Evolutionary conservation across 108 stramenopile genomes (phyloP).

Genomic region (Pseudonitzschia delicatissima): DNA sequence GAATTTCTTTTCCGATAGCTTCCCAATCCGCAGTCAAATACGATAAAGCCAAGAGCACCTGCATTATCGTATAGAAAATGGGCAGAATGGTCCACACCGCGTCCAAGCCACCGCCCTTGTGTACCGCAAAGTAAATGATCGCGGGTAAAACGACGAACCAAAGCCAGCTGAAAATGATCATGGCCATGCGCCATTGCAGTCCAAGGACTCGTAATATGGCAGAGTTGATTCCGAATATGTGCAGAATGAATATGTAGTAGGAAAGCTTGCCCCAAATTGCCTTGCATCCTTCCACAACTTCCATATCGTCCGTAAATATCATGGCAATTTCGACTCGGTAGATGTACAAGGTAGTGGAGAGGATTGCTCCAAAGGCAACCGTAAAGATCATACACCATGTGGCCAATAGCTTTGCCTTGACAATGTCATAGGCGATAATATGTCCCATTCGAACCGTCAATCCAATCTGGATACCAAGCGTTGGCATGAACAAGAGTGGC

Average conservation of each 20-base stretch:
- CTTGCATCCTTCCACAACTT: slow-evolving; percentile 30
- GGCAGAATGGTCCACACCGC: slow-evolving; percentile 39
- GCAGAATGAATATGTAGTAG: slow-evolving; percentile 35
- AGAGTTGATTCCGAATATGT: slow-evolving; percentile 39
- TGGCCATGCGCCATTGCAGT: slow-evolving; percentile 51
- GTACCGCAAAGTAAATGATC: slow-evolving; percentile 22
- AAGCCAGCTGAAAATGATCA: slow-evolving; percentile 25
- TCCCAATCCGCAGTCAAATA: slow-evolving; percentile 44
- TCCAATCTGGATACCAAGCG: slow-evolving; percentile 45
- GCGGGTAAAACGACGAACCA: slow-evolving; percentile 34
- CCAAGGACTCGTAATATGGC: slow-evolving; percentile 45
- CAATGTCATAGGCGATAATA: slow-evolving; percentile 28
- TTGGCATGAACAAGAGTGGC: slow-evolving; percentile 50
- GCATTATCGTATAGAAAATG: slow-evolving; percentile 33
- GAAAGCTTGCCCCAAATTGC: slow-evolving; percentile 44
- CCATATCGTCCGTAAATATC: slow-evolving; percentile 40
- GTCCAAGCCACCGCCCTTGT: slow-evolving; percentile 28
- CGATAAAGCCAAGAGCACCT: slow-evolving; percentile 23
- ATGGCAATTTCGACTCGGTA: slow-evolving; percentile 28
- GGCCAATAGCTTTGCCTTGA: slow-evolving; percentile 39
- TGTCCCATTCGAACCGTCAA: slow-evolving; percentile 57
- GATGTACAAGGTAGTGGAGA: slow-evolving; percentile 16
- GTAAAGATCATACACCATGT: slow-evolving; percentile 29
- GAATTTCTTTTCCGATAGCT: slow-evolving; percentile 16
- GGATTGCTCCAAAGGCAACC: slow-evolving; percentile 13